Conservation (phyloP, 2,329 filamentous ascomycete genomes). For the Trichoderma oligosporum region DNA sequence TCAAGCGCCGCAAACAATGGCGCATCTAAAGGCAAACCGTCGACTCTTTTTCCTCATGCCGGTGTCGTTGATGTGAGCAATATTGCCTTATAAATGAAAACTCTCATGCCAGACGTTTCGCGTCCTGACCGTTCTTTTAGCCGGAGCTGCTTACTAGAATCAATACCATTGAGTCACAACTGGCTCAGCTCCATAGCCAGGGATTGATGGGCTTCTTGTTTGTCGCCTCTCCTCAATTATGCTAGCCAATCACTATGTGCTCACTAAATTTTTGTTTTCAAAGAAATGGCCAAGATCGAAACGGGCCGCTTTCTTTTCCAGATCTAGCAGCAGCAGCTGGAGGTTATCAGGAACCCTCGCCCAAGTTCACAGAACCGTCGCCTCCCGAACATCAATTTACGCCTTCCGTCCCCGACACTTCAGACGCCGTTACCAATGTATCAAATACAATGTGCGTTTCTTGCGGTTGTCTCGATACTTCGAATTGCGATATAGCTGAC, state of each 20-base stretch:
- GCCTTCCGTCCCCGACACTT: not conserved
- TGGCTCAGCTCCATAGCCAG: conserved; percentile 13
- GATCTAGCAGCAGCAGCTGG: conserved; percentile 1
- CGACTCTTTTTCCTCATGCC: conserved; percentile 6
- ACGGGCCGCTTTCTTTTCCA: not conserved
- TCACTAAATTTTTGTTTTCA: not conserved
- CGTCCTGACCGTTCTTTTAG: conserved; percentile 1
- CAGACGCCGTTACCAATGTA: not conserved
- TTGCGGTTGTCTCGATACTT: not conserved
- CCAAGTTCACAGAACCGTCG: conserved; percentile 9
- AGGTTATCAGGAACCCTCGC: conserved; percentile 6
- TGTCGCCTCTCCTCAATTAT: not conserved
- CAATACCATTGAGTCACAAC: conserved; percentile 14
- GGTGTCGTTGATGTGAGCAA: conserved; percentile 14
- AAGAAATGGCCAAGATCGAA: conserved; percentile 7
- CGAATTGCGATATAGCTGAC: not conserved
- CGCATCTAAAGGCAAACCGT: not conserved
- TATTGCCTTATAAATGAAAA: not conserved
- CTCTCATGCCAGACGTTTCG: not conserved
- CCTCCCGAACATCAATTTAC: conserved; percentile 7
- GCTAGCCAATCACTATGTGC: not conserved
- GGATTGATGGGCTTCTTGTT: conserved; percentile 12
- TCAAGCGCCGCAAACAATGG: not conserved
- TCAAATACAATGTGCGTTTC: conserved; percentile 4
- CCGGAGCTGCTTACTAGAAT: conserved; percentile 14